phyloP scores from a whole-genome alignment of 129 eudicot species.

The Artemisia annua region DNA sequence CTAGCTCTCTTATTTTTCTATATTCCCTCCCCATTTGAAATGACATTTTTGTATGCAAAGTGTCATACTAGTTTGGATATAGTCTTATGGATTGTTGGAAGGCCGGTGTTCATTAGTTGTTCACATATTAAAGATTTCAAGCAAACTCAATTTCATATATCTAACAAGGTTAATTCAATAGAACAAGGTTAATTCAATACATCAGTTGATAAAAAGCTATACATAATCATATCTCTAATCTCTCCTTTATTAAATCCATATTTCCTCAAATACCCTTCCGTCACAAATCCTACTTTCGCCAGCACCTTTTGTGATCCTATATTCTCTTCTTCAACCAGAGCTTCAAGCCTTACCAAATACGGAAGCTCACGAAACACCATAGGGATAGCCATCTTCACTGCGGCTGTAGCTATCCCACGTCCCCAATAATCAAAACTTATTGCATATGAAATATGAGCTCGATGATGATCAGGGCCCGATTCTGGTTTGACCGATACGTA shows the following conservation, averaged over 20 bases:
- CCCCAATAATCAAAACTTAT: conserved; percentile 48
- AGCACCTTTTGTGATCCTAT: conserved; percentile 62
- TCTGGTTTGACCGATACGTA: conserved; percentile 52
- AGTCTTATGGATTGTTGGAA: too few relatives aligned
- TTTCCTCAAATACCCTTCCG: conserved; percentile 69
- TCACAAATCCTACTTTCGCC: conserved; percentile 58
- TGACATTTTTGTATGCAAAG: too few relatives aligned
- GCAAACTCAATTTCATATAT: too few relatives aligned
- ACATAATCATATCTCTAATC: conserved; percentile 26
- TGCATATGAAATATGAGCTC: conserved; percentile 56
- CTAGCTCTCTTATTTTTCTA: too few relatives aligned
- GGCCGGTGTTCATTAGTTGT: too few relatives aligned
- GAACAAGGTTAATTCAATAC: background rate
- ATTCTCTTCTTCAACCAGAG: conserved; percentile 60
- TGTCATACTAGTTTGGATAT: too few relatives aligned
- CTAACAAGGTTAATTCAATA: background rate
- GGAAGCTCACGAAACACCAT: conserved; percentile 47
- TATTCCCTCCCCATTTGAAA: too few relatives aligned
- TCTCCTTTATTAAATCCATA: conserved; percentile 56
- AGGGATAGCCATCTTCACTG: conserved; percentile 50
- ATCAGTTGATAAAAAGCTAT: conserved; percentile 1
- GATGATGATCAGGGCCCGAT: conserved; percentile 39
- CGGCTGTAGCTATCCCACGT: conserved; percentile 50
- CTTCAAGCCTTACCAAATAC: conserved; percentile 57
- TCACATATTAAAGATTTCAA: too few relatives aligned